Conservation (phyloP, 1,139 yeast species). For the Wickerhamomyces sp. region DNA sequence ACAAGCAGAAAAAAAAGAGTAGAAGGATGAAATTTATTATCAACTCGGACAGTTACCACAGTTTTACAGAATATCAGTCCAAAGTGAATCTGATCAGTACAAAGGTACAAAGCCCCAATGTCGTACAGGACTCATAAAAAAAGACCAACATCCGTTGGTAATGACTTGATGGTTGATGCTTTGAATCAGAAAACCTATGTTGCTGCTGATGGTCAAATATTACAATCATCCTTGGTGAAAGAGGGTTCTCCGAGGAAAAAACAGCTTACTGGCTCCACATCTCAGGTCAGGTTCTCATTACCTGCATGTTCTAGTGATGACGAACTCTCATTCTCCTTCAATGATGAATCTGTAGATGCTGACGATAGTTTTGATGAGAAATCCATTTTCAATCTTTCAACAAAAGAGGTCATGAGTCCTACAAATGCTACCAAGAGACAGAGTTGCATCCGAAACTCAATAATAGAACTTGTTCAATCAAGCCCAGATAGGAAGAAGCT, state of each 20-base stretch:
- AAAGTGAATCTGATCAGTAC: background rate
- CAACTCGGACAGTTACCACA: no score
- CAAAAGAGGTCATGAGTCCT: background rate
- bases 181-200: constrained; percentile 16
- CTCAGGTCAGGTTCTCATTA: constrained; percentile 27
- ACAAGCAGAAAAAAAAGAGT: background rate
- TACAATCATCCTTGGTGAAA: constrained; percentile 24
- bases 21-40: background rate
- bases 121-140: constrained; percentile 18
- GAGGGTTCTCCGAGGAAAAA: constrained; percentile 23
- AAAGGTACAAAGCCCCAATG: constrained; percentile 4
- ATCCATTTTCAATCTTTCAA: constrained; percentile 5
- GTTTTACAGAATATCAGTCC: background rate
- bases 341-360: constrained; percentile 7
- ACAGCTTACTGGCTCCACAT: constrained; percentile 21
- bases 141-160: constrained; percentile 23
- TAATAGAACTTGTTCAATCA: background rate
- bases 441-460: constrained; percentile 1
- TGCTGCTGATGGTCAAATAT: constrained; percentile 21
- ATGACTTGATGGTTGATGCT: constrained; percentile 10
- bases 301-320: constrained; percentile 16
- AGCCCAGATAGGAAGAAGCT: constrained; percentile 21
- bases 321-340: constrained; percentile 3
- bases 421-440: background rate
- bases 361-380: constrained; percentile 15